Base-by-base conservation (phyloP, 345 rosid species). In the Chamaenerion angustifolium region DNA sequence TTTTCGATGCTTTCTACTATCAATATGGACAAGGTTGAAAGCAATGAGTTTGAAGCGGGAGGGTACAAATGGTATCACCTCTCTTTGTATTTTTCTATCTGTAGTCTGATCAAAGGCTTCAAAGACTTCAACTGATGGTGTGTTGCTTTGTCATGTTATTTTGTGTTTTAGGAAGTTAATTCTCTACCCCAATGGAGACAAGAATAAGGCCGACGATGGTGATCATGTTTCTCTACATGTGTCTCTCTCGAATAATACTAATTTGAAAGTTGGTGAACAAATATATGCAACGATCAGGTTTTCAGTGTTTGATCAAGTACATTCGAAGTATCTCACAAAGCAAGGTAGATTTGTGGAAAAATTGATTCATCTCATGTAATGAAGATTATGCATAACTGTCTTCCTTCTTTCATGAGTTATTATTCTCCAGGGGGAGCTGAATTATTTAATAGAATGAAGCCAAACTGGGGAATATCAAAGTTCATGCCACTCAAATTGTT, bases 111-210 rank as follows among this genome's bases (percentile, higher is more conserved):
- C n/a, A n/a, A n/a, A n/a, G n/a, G n/a, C n/a, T n/a, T n/a, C n/a
- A n/a, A n/a, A n/a, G n/a, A n/a, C n/a, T n/a, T n/a, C n/a, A n/a
- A n/a, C n/a, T n/a, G n/a, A n/a, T n/a, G n/a, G n/a, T n/a, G 10
- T 31, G 37, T 31, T 31, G 37, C 8, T 31, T 31, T 8, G 16
- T 41, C 1, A 3, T 42, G 41, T 42, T 10, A 50, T 42, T 0
- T 21, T 21, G 25, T 6, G 10, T 31, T 42, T 42, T 15, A 49
- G 49, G 55, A 57, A 21, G 25, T 19, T 57, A 25, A 18, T 49
- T 7, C 41, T 57, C 14, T 57, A 57, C 31, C 61, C 49, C 6
- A 16, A 25, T 0, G 61, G 61, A 49, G 54, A 57, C 40, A 48
- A 41, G 46, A 41, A 27, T 21, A 43, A 16, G 16, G 14, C 21